Percentiles rank a stretch among this genome's conserved stretches.
Conservation (phyloP, 805 yeast genomes). For the Pichia phayaonensis region DNA sequence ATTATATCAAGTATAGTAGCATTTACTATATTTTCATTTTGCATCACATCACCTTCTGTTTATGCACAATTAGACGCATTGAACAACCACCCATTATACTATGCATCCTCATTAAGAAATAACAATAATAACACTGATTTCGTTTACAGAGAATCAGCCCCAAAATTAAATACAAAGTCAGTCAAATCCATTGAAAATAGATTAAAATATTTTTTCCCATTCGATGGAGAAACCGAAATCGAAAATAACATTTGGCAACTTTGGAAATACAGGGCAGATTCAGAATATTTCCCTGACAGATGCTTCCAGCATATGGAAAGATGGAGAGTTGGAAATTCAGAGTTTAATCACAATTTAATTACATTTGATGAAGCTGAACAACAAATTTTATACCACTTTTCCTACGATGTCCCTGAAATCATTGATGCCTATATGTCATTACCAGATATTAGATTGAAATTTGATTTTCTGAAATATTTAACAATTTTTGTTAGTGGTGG, state of each 20-base stretch:
- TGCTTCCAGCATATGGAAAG: constrained; percentile 27
- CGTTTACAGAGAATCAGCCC: constrained; percentile 13
- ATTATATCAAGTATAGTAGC: not conserved
- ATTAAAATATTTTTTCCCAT: constrained; percentile 20
- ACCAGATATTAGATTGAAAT: constrained; percentile 43
- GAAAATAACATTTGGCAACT: constrained; percentile 28
- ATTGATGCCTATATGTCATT: constrained; percentile 40
- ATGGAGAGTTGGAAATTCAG: constrained; percentile 27
- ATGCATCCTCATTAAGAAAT: not conserved
- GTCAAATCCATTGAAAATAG: constrained; percentile 23
- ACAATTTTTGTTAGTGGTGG: constrained; percentile 49
- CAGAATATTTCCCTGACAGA: constrained; percentile 23
- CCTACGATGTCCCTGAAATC: constrained; percentile 39
- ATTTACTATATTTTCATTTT: constrained; percentile 1
- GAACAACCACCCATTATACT: not conserved
- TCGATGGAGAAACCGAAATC: constrained; percentile 15
- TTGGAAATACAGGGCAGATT: constrained; percentile 20
- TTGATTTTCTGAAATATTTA: constrained; percentile 50
- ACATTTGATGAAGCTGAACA: constrained; percentile 25
- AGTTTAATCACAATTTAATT: constrained; percentile 25
- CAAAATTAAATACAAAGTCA: constrained; percentile 16
- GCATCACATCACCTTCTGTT: not conserved
- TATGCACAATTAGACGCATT: constrained; percentile 2
- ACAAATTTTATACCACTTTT: constrained; percentile 21
- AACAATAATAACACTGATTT: constrained; percentile 7